A percentile compares a stretch with the other conserved stretches of the same genome.
Conservation (phyloP, 352 stramenopile genomes). For the Thalassiosira mediterranea region DNA sequence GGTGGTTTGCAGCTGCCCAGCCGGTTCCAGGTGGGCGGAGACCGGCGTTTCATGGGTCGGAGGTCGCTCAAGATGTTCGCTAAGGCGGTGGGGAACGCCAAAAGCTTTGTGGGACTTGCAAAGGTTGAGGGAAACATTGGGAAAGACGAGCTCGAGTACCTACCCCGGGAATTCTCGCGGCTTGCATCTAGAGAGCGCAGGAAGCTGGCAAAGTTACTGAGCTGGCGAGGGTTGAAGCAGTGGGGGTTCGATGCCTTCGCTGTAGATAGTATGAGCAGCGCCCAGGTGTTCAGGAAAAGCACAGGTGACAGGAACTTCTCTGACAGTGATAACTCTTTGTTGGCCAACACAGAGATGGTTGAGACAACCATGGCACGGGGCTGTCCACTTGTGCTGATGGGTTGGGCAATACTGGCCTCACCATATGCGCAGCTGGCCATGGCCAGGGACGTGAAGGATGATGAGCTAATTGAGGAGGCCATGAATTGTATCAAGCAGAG, state of each 20-base stretch:
- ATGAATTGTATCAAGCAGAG: not conserved
- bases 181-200: slow-evolving; percentile 2
- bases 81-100: not conserved
- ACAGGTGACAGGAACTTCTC: not conserved
- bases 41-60: not conserved
- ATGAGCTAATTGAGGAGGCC: slow-evolving; percentile 16
- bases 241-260: slow-evolving; percentile 28
- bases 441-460: slow-evolving; percentile 18
- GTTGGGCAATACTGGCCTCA: slow-evolving; percentile 35
- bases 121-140: not conserved
- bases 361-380: not conserved
- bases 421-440: slow-evolving; percentile 50
- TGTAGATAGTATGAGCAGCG: slow-evolving; percentile 7
- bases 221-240: slow-evolving; percentile 10
- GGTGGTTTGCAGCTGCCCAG: slow-evolving; percentile 12
- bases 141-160: slow-evolving; percentile 11
- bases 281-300: not conserved
- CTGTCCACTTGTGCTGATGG: slow-evolving; percentile 38
- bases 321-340: not conserved
- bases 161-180: slow-evolving; percentile 17
- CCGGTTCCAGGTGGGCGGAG: not conserved
- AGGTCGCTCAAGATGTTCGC: not conserved
- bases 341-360: not conserved
- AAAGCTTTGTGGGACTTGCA: slow-evolving; percentile 13
- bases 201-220: slow-evolving; percentile 16